Evolutionary conservation across 2,329 filamentous ascomycete species (phyloP).

Genomic region (Diaporthe longicolla): DNA sequence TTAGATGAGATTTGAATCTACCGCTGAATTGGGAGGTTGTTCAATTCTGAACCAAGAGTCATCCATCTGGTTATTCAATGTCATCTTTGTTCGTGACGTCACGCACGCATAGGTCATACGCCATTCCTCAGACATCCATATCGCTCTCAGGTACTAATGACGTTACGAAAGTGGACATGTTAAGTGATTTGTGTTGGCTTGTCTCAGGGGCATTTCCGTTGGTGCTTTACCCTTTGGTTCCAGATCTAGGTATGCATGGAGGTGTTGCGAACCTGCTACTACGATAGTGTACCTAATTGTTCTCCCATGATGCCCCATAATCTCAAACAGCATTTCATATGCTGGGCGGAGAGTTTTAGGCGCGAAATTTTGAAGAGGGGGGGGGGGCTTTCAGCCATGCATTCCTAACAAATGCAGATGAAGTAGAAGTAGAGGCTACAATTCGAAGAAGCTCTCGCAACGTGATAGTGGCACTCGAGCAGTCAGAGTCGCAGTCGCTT

Average conservation of each 20-base stretch:
- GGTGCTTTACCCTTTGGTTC: not conserved
- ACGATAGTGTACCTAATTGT: no score
- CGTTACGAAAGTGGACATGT: not conserved
- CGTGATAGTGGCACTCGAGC: not conserved
- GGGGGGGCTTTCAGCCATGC: no score
- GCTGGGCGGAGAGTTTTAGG: not conserved
- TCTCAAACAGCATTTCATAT: not conserved
- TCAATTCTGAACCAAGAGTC: not conserved
- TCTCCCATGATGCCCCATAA: not conserved
- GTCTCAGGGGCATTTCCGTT: not conserved
- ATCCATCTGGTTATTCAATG: not conserved
- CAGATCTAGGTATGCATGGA: not conserved
- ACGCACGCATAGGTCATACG: conserved; percentile 16
- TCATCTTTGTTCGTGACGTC: conserved; percentile 31
- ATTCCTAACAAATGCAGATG: not conserved
- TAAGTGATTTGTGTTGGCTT: not conserved
- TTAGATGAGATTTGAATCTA: not conserved
- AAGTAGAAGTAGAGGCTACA: not conserved
- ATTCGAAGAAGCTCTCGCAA: not conserved
- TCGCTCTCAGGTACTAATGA: no score
- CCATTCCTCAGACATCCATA: not conserved
- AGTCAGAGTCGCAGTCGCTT: not conserved
- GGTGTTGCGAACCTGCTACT: not conserved
- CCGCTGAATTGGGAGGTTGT: not conserved
- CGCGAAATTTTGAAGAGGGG: not conserved